Conservation (phyloP, 805 yeast genomes). For the Cephaloascus albidus region DNA sequence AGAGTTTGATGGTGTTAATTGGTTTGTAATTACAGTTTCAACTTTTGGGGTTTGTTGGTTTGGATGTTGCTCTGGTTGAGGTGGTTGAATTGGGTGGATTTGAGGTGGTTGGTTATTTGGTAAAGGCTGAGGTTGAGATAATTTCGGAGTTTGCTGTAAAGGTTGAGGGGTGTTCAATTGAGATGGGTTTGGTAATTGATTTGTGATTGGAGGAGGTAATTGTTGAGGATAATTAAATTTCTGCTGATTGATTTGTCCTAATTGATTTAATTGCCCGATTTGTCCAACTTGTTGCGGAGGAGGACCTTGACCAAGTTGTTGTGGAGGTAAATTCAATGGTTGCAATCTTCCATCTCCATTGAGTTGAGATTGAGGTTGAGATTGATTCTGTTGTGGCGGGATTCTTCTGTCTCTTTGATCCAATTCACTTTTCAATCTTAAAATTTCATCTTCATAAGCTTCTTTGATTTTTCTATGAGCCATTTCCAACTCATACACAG, state of each 20-base stretch:
- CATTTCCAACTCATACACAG: constrained; percentile 87
- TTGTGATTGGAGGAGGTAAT: constrained; percentile 18
- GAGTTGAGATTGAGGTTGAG: constrained; percentile 14
- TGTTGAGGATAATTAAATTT: constrained; percentile 14
- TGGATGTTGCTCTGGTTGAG: constrained; percentile 5
- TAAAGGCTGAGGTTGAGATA: constrained; percentile 1
- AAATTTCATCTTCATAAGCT: constrained; percentile 89
- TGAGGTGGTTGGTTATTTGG: too few relatives aligned
- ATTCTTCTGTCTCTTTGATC: constrained; percentile 66
- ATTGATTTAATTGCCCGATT: constrained; percentile 6
- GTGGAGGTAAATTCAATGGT: constrained; percentile 13
- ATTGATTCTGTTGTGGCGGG: constrained; percentile 25
- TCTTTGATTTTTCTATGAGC: constrained; percentile 94
- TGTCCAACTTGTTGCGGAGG: constrained; percentile 6
- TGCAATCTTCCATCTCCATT: constrained; percentile 1
- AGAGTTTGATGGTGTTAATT: constrained; percentile 3
- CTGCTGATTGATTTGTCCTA: too few relatives aligned
- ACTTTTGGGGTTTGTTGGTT: constrained; percentile 4
- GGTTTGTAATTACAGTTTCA: constrained; percentile 4
- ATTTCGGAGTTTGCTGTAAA: constrained; percentile 11
- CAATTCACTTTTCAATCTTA: constrained; percentile 75
- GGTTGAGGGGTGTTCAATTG: constrained; percentile 1
- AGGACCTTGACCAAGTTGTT: constrained; percentile 7
- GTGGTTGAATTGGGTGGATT: constrained; percentile 8
- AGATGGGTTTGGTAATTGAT: constrained; percentile 3